Evolutionary conservation across 2,329 filamentous ascomycete genomes (phyloP), one percentile per base, ranked within the genome.

Genomic region (Malbranchea zuffiana): DNA sequence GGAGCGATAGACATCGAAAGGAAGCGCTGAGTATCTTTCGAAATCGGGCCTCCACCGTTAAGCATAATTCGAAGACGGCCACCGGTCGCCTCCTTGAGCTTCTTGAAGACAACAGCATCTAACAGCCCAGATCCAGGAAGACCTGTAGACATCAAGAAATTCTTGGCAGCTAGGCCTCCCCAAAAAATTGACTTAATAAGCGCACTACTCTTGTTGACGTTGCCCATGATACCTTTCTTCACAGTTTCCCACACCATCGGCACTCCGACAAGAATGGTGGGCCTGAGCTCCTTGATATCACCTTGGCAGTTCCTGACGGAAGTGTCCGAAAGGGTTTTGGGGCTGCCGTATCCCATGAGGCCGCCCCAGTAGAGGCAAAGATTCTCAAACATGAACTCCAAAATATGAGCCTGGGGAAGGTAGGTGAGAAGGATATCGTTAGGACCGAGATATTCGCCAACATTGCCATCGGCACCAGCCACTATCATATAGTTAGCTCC

Each of bases 171-270:
- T 59, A 75, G 62, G 8, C 73, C 75, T 35, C 69, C 74, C 75
- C 75, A 80, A 70, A 98, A 98, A 44, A 96, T 63, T 50, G 79
- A 78, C 61, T 71, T 78, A 41, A 80, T 71, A 27, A 96, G 40
- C n/a, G 71, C 60, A 51, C 78, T 78, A 44, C 80, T 73, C 40
- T 72, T 66, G 54, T 82, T 80, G 42, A 96, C 78, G 61, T 86
- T 85, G 50, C 68, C 64, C 46, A 88, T 68, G 51, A 98, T 82
- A 37, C 90, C 90, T 69, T 98, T 98, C 69, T 86, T 88, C 52
- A 98, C 81, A 1, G 84, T 87, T 65, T 98, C 90, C 87, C 88
- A 98, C 20, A 98, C 81, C 41, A 92, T 87, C 1, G 90, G 90
- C 3, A 98, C 90, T 58, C 90, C 90, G 25, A 95, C 82, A 56